Conservation (phyloP, 495 filamentous ascomycete genomes). For the Trichoderma virens region DNA sequence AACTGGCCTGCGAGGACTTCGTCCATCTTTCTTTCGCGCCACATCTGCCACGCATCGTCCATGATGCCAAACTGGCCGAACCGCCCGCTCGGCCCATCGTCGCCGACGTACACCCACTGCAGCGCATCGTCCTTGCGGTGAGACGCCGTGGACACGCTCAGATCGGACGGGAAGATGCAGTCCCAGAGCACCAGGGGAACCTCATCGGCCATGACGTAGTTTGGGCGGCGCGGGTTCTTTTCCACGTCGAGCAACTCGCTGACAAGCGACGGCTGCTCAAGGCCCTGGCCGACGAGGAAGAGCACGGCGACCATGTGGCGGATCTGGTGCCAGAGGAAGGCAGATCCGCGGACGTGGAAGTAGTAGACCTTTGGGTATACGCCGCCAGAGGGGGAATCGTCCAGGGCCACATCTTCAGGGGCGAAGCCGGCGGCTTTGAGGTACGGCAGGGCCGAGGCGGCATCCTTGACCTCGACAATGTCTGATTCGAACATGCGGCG, state of each 20-base stretch:
- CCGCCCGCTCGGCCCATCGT: constrained; percentile 41
- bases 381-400: neutral
- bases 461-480: constrained; percentile 58
- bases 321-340: constrained; percentile 97
- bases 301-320: constrained; percentile 81
- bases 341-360: constrained; percentile 80
- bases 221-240: constrained; percentile 63
- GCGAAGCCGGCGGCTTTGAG: constrained; percentile 17
- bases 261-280: constrained; percentile 68
- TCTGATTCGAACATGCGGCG: constrained; percentile 67
- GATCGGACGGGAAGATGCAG: constrained; percentile 65
- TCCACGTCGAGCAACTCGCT: constrained; percentile 62
- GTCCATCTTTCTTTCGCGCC: constrained; percentile 81
- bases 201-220: constrained; percentile 85
- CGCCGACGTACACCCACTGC: constrained; percentile 68
- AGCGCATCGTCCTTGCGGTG: constrained; percentile 52
- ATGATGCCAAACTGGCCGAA: constrained; percentile 61
- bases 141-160: constrained; percentile 26
- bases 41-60: constrained; percentile 68
- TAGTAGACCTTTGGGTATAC: constrained; percentile 64
- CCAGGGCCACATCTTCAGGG: neutral
- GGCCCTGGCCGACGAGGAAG: constrained; percentile 84
- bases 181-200: constrained; percentile 90
- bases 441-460: constrained; percentile 37
- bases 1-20: constrained; percentile 68